phyloP scores from a whole-genome alignment of 2,329 filamentous ascomycete genomes.

The Colletotrichum sp. region DNA sequence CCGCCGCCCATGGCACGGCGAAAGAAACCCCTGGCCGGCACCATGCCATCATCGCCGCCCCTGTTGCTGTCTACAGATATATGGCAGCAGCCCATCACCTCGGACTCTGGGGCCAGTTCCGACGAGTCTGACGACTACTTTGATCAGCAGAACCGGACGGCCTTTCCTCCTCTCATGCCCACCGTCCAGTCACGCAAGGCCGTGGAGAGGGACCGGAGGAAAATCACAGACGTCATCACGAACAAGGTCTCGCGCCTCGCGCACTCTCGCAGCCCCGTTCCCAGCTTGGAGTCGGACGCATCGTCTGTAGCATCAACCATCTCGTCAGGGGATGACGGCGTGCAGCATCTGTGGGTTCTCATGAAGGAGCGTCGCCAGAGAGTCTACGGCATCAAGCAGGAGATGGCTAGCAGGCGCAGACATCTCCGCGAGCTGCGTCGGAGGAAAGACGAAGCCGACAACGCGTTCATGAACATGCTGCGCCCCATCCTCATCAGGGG shows the following conservation, averaged over 20 bases:
- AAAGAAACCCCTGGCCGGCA: not conserved
- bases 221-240: constrained; percentile 34
- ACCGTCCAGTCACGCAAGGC: not conserved
- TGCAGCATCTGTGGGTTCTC: constrained; percentile 39
- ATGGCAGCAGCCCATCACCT: not conserved
- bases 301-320: constrained; percentile 4
- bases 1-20: not conserved
- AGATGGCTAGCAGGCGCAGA: constrained; percentile 37
- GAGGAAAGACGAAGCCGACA: constrained; percentile 40
- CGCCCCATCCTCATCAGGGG: constrained; percentile 39
- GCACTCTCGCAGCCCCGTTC: constrained; percentile 26
- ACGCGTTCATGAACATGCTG: constrained; percentile 43
- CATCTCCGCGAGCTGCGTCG: constrained; percentile 35
- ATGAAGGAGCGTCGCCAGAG: constrained; percentile 37
- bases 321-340: constrained; percentile 25
- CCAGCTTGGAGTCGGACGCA: constrained; percentile 2
- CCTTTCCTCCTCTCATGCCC: constrained; percentile 19
- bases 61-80: not conserved
- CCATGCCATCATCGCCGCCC: not conserved
- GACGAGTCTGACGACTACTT: not conserved
- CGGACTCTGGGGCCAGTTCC: constrained; percentile 2
- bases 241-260: constrained; percentile 38
- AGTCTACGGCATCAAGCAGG: constrained; percentile 30
- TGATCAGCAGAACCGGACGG: not conserved
- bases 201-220: not conserved